These are phyloP conservation scores for Malus hybrid DNA, from an alignment of 331 rosid species.

Conservation along the genomic window DNA sequence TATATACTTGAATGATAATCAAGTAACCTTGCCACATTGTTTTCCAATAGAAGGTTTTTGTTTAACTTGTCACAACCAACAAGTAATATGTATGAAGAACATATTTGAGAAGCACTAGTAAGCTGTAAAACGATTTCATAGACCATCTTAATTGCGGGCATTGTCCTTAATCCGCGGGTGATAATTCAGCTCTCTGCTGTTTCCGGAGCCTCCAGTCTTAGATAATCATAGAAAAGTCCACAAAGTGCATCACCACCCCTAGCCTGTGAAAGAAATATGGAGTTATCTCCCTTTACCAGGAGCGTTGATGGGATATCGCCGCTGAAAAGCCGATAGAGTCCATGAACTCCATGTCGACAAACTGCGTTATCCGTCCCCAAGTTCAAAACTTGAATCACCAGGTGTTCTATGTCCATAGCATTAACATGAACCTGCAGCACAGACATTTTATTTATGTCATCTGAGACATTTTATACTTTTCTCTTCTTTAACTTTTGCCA, in stretches of 20 bases:
- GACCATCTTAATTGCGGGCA: not conserved
- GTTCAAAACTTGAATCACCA: conserved; percentile 27
- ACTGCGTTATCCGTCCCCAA: conserved; percentile 29
- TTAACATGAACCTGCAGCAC: conserved; percentile 29
- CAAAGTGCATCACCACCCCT: conserved; percentile 32
- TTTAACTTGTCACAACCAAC: too few species aligned
- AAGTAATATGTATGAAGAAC: too few species aligned
- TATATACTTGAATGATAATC: too few species aligned
- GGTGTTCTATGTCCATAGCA: conserved; percentile 5
- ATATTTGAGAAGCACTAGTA: too few species aligned
- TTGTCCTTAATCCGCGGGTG: not conserved
- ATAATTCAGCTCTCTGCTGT: not conserved
- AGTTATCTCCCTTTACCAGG: conserved; percentile 32
- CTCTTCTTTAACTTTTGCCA: not conserved
- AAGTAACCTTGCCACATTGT: too few species aligned
- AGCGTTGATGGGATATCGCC: conserved; percentile 11
- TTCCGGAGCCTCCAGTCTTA: conserved; percentile 28
- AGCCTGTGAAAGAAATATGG: conserved; percentile 30
- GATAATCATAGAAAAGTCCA: conserved; percentile 29
- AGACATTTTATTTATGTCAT: not conserved
- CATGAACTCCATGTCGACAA: conserved; percentile 33
- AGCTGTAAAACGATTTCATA: too few species aligned
- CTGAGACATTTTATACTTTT: not conserved
- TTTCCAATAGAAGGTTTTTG: too few species aligned
- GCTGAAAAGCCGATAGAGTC: conserved; percentile 16